Evolutionary conservation across 352 stramenopile genomes (phyloP).

Genomic region (Pythium brachiatum): DNA sequence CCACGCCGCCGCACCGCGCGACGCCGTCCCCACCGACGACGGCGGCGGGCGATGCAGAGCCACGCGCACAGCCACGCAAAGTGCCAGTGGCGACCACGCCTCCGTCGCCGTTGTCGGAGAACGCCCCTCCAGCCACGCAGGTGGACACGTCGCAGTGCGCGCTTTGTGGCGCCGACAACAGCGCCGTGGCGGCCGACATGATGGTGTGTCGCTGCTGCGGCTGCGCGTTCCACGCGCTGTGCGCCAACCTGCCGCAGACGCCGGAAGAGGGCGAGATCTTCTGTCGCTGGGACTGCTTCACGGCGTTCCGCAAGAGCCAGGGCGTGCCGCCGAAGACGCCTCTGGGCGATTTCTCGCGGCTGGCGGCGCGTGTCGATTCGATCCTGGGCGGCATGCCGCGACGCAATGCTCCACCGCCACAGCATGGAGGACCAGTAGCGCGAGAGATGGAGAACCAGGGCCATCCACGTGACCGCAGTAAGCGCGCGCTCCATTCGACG

Average conservation of each 20-base stretch:
- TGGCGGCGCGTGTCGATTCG: constrained; percentile 19
- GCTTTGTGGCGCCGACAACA: constrained; percentile 10
- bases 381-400: constrained; percentile 16
- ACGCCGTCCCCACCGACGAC: neutral
- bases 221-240: constrained; percentile 58
- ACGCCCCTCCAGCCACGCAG: constrained; percentile 8
- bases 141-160: constrained; percentile 12
- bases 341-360: constrained; percentile 18
- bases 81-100: neutral
- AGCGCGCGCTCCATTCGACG: neutral
- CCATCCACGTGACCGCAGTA: constrained; percentile 8
- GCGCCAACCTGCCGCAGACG: constrained; percentile 57
- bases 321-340: constrained; percentile 12
- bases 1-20: neutral
- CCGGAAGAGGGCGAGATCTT: constrained; percentile 68
- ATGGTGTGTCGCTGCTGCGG: constrained; percentile 56
- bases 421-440: neutral
- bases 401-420: neutral
- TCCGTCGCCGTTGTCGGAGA: constrained; percentile 8
- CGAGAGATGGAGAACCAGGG: neutral
- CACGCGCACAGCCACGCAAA: neutral
- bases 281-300: constrained; percentile 64
- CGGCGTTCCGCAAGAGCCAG: constrained; percentile 40
- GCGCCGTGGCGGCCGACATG: constrained; percentile 23
- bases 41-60: neutral